Evolutionary conservation across 352 stramenopile species (phyloP), one percentile per base, ranked within the genome.

Genomic region (Phytophthora hybrid): DNA sequence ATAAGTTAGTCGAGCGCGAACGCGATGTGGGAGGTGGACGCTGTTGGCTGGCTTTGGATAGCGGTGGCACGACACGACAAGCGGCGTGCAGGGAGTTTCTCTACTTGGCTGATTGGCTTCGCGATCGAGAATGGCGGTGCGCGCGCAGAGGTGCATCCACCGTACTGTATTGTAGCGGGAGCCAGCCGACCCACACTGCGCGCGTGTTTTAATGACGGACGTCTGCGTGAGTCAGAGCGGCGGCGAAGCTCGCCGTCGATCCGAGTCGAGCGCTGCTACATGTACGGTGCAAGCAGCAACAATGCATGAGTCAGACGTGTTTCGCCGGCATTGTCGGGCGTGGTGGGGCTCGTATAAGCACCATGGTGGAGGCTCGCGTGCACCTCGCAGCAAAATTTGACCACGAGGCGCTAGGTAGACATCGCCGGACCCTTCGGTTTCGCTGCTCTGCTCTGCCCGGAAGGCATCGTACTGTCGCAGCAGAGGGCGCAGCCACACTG

Each of bases 161-260:
- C 5, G 29, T 31, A 31, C 26, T 5, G 26, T 31, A 31, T 4
- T 31, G 29, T 44, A 19, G 46, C 39, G 64, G 51, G 63, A 23
- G 11, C 37, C 26, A 26, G 44, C 44, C 13, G 16, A 32, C 26
- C 53, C 37, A 58, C 39, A 51, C 47, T 59, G 19, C 11, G 62
- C 59, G 63, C 19, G 34, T 74, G 67, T 71, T 31, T 31, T 31
- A 7, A 31, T 66, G 67, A 71, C 68, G n/a, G n/a, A 39, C 13
- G 14, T 65, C 60, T 39, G 19, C 29, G 37, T 74, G 67, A 74
- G 67, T 74, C 67, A 71, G 66, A 37, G 37, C 59, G 13, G 34
- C 34, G 14, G 6, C 31, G 56, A 71, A 66, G 21, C 32, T 44
- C 44, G 21, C 26, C 44, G 64, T 71, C 55, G 64, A 47, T 21